Evolutionary conservation across 371 early-diverging fungal species (phyloP), one percentile per base, ranked within the genome.

Genomic region (Actinomucor elegans): DNA sequence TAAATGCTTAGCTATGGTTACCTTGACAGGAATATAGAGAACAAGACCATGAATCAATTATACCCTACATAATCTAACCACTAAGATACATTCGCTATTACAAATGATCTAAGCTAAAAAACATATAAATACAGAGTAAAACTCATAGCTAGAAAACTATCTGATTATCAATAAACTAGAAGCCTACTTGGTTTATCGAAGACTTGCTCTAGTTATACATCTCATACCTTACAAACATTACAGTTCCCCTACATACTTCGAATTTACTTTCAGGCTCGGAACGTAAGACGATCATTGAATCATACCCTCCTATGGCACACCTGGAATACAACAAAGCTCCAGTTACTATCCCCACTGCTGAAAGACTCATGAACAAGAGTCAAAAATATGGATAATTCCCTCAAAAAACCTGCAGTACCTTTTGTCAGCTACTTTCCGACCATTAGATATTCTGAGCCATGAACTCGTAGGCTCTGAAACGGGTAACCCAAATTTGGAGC

Each of bases 301-400:
- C 21, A 1, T 64, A 58, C 26, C 64, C 58, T 14, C 12, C 29
- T 0, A 27, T 59, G 6, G 27, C 33, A 3, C n/a, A 33, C 23
- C 6, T 56, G 1, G 21, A 55, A 1, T 65, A 61, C 32, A n/a
- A n/a, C n/a, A 52, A 36, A 28, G 33, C 59, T 18, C 65, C 57
- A 2, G 23, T 10, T n/a, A 41, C 65, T 0, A 17, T 65, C 2
- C 65, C 60, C 0, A 14, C 15, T 1, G 65, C 60, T 1, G 42
- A 34, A 6, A 31, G 28, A 1, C 1, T 21, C 0, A 47, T 64
- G 26, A 58, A 54, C 38, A 40, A 40, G 5, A 34, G 12, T 0
- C 57, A 65, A 43, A 24, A 41, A n/a, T n/a, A n/a, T n/a, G 5
- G 45, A 44, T 18, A 31, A 26, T 12, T 36, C 48, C 0, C 33